Percentiles rank a stretch among this genome's conserved stretches.
These are phyloP conservation scores for Thelephora ganbajun DNA, from an alignment of 768 basidiomycete species.

Conservation along the genomic window DNA sequence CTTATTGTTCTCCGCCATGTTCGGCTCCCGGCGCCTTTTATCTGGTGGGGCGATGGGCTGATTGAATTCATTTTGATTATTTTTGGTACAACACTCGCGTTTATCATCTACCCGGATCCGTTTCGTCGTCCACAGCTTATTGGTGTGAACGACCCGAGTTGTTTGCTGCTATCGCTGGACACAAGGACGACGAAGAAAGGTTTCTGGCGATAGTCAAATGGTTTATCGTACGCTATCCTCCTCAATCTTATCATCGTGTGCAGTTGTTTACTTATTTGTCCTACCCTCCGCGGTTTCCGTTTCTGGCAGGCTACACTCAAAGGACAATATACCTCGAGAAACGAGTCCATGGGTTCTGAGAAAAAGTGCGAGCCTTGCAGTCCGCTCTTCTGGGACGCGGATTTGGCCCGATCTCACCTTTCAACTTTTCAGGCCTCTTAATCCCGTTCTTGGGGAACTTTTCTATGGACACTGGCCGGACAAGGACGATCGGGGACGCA, in stretches of 20 bases:
- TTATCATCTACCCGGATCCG: too few species aligned
- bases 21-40: neutral
- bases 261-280: neutral
- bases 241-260: neutral
- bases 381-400: neutral
- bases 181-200: conserved; percentile 57
- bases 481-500: conserved; percentile 54
- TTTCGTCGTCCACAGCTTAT: conserved; percentile 44
- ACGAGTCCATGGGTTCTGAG: conserved; percentile 92
- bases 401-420: too few species aligned
- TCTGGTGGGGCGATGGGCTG: too few species aligned
- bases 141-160: conserved; percentile 93
- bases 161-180: conserved; percentile 78
- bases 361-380: conserved; percentile 58
- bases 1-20: conserved; percentile 4
- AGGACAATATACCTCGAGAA: conserved; percentile 89
- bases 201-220: conserved; percentile 76
- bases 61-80: conserved; percentile 3
- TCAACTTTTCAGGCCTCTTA: conserved; percentile 54
- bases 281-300: too few species aligned
- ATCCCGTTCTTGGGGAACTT: conserved; percentile 86
- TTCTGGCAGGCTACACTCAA: conserved; percentile 66
- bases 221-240: conserved; percentile 64
- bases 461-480: conserved; percentile 90
- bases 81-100: neutral